Evolutionary conservation across 2,329 filamentous ascomycete species (phyloP).

Genomic region (Plectosphaerella sp.): DNA sequence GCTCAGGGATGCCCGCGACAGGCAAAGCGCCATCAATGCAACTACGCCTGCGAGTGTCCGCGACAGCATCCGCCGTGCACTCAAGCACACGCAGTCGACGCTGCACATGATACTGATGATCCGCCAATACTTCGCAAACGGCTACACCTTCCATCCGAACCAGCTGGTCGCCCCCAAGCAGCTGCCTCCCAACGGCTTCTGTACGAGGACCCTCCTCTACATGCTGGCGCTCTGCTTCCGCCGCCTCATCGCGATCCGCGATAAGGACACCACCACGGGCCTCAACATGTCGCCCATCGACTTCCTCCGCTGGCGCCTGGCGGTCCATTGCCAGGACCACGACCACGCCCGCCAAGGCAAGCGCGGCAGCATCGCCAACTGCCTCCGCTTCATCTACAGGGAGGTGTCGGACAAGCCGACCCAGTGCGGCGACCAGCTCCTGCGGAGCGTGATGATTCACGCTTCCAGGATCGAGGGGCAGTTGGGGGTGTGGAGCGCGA

Average conservation of each 20-base stretch:
- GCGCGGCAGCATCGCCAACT: conserved; percentile 1
- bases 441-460: conserved; percentile 21
- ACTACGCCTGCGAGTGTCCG: neutral
- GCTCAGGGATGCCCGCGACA: conserved; percentile 2
- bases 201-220: conserved; percentile 29
- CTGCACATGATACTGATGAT: conserved; percentile 21
- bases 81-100: conserved; percentile 16
- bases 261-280: conserved; percentile 8
- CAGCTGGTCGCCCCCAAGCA: conserved; percentile 27
- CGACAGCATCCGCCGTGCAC: conserved; percentile 1
- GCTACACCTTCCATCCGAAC: conserved; percentile 27
- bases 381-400: neutral
- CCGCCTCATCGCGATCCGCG: conserved; percentile 20
- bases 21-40: neutral
- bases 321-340: conserved; percentile 5
- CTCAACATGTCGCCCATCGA: conserved; percentile 31
- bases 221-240: conserved; percentile 26
- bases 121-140: conserved; percentile 23
- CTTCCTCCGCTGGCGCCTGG: conserved; percentile 30
- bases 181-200: conserved; percentile 24
- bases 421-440: conserved; percentile 16
- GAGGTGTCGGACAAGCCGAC: neutral
- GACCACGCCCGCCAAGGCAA: neutral
- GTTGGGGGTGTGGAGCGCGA: too few relatives aligned
- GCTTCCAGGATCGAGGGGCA: conserved; percentile 13